Conservation (phyloP, 2,329 filamentous ascomycete species). For the Trichoderma cornu-damae region DNA sequence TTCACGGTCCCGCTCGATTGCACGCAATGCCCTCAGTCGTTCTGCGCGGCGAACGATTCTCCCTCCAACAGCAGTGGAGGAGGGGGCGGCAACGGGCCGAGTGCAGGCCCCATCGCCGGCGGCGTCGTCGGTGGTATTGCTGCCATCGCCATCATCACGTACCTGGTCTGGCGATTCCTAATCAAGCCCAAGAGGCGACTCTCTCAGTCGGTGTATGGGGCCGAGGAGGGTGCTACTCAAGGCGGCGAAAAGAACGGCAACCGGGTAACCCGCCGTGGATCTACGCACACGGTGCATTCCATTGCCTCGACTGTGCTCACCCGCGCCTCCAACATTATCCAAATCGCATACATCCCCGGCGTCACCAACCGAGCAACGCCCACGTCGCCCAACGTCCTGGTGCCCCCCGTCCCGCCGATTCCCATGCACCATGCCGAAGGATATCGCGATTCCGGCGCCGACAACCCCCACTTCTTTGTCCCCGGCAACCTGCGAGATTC, state of each 20-base stretch:
- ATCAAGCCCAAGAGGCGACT: conserved; percentile 70
- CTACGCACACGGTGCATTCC: conserved; percentile 80
- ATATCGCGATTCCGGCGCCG: conserved; percentile 46
- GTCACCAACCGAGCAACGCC: conserved; percentile 88
- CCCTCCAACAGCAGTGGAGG: conserved; percentile 20
- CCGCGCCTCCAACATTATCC: conserved; percentile 95
- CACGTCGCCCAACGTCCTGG: conserved; percentile 72
- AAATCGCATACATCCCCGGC: conserved; percentile 97
- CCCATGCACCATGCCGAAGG: conserved; percentile 58
- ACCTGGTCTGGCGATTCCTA: conserved; percentile 81
- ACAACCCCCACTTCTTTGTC: conserved; percentile 90
- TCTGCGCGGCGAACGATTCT: conserved; percentile 38
- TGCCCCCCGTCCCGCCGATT: conserved; percentile 91
- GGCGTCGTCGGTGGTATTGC: conserved; percentile 81
- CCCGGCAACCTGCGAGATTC: conserved; percentile 86
- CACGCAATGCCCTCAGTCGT: conserved; percentile 42
- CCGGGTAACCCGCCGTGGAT: conserved; percentile 55
- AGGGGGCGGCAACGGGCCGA: conserved; percentile 46
- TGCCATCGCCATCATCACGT: conserved; percentile 68
- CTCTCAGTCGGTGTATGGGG: conserved; percentile 50
- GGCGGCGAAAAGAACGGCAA: conserved; percentile 44
- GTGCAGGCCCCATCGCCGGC: conserved; percentile 81
- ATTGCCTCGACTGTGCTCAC: conserved; percentile 95
- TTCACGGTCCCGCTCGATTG: conserved; percentile 44
- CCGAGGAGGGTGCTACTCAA: conserved; percentile 45